Evolutionary conservation across 2,329 filamentous ascomycete species (phyloP).

Genomic region (Eutypa lata): DNA sequence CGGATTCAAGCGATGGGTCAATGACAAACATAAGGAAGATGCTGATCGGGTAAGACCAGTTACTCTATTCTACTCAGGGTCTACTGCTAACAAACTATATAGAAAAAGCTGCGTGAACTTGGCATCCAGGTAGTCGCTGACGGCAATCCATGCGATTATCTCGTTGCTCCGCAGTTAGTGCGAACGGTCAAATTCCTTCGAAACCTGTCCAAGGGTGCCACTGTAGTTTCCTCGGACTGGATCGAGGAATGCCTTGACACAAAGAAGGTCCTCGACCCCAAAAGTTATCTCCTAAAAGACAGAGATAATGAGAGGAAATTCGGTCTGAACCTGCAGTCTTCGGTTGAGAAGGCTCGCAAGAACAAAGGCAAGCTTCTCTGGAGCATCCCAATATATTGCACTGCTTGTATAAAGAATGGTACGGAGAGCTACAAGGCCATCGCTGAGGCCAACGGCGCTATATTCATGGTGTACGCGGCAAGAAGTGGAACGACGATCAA

Average conservation of each 20-base stretch:
- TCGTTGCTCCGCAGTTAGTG: constrained; percentile 82
- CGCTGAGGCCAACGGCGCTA: constrained; percentile 82
- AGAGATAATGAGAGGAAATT: constrained; percentile 68
- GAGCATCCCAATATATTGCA: constrained; percentile 80
- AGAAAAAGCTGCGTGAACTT: constrained; percentile 78
- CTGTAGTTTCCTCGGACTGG: constrained; percentile 73
- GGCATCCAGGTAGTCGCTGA: constrained; percentile 81
- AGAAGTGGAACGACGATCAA: constrained; percentile 66
- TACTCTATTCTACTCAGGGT: constrained; percentile 4
- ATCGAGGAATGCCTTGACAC: constrained; percentile 73
- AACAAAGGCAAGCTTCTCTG: constrained; percentile 76
- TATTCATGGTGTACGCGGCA: constrained; percentile 73
- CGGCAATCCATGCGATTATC: constrained; percentile 72
- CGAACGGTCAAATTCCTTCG: constrained; percentile 93
- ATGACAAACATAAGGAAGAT: constrained; percentile 70
- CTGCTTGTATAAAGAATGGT: constrained; percentile 74
- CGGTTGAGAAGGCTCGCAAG: constrained; percentile 66
- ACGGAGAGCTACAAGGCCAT: constrained; percentile 83
- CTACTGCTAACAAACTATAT: constrained; percentile 18
- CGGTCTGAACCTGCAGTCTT: constrained; percentile 65
- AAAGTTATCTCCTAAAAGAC: constrained; percentile 69
- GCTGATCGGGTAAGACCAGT: constrained; percentile 66
- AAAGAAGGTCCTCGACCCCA: constrained; percentile 60
- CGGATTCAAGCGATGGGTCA: constrained; percentile 79
- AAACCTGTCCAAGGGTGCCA: constrained; percentile 76